Conservation (phyloP, 2,329 filamentous ascomycete genomes). For the Colletotrichum sp. region DNA sequence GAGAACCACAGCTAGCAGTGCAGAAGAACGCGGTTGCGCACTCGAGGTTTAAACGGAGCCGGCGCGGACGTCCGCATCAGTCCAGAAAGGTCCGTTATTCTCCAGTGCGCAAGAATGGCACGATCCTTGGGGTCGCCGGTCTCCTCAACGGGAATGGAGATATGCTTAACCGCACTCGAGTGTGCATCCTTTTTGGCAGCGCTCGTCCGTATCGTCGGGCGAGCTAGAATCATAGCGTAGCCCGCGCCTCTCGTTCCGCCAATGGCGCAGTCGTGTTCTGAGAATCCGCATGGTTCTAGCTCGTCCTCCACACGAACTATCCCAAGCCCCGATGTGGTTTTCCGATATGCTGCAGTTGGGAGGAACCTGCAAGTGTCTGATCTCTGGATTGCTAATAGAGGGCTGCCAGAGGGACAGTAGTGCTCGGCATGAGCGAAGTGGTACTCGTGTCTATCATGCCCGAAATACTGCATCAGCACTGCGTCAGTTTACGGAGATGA, state of each 20-base stretch:
- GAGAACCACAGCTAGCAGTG: not conserved
- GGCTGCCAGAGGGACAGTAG: not conserved
- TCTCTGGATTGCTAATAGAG: not conserved
- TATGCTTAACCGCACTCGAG: not conserved
- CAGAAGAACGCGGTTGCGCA: not conserved
- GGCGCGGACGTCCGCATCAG: not conserved
- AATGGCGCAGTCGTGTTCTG: not conserved
- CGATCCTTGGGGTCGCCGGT: not conserved
- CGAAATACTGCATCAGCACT: not conserved
- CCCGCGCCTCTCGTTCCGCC: not conserved
- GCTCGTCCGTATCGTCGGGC: not conserved
- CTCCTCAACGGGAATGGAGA: not conserved
- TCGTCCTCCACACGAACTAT: not conserved
- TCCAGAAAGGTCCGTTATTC: not conserved
- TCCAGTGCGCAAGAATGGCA: not conserved
- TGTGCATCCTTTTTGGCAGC: not conserved
- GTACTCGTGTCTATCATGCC: not conserved
- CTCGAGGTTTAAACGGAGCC: not conserved
- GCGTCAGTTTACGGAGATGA: not conserved
- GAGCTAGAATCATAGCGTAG: not conserved
- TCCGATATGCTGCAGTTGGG: not conserved
- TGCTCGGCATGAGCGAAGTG: not conserved
- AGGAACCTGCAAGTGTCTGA: not conserved
- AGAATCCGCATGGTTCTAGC: not conserved
- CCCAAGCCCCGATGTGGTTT: not conserved